Evolutionary conservation across 306 rosid genomes (phyloP).

Genomic region (Casuarina cunninghamiana): DNA sequence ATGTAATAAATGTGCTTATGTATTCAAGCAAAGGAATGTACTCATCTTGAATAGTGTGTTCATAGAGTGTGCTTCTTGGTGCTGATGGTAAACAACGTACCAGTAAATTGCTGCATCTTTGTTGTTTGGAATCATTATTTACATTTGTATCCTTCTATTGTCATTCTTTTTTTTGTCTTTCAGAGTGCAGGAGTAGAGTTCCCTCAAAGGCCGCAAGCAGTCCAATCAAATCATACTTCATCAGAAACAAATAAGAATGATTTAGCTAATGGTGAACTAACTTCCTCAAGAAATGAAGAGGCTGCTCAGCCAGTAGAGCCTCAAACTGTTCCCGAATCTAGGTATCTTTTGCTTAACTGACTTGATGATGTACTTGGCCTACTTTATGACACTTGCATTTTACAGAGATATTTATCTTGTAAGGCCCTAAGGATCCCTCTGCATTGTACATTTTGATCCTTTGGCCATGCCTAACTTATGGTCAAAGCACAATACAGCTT

Average conservation of each 20-base stretch:
- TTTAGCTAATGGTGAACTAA: constrained; percentile 53
- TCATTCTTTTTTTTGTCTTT: constrained; percentile 21
- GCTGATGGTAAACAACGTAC: neutral
- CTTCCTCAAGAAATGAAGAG: constrained; percentile 45
- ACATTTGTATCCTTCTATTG: neutral
- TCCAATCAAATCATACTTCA: constrained; percentile 46
- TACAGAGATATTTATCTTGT: neutral
- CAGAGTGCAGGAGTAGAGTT: constrained; percentile 94
- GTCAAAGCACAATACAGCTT: neutral
- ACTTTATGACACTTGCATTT: neutral
- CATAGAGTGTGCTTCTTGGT: neutral
- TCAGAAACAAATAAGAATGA: constrained; percentile 48
- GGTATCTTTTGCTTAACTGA: constrained; percentile 47
- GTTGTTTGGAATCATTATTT: neutral
- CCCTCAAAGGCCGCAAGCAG: constrained; percentile 60
- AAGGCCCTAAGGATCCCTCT: neutral
- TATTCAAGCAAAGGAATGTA: neutral
- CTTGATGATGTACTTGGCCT: neutral
- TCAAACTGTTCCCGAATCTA: constrained; percentile 67
- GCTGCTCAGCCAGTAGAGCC: constrained; percentile 52
- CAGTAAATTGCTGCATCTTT: neutral
- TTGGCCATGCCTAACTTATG: neutral
- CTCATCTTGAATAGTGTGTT: neutral
- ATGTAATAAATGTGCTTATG: neutral
- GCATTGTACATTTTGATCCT: neutral